Evolutionary conservation across 2,329 filamentous ascomycete species (phyloP).

Genomic region (Mycocentrospora acerina): DNA sequence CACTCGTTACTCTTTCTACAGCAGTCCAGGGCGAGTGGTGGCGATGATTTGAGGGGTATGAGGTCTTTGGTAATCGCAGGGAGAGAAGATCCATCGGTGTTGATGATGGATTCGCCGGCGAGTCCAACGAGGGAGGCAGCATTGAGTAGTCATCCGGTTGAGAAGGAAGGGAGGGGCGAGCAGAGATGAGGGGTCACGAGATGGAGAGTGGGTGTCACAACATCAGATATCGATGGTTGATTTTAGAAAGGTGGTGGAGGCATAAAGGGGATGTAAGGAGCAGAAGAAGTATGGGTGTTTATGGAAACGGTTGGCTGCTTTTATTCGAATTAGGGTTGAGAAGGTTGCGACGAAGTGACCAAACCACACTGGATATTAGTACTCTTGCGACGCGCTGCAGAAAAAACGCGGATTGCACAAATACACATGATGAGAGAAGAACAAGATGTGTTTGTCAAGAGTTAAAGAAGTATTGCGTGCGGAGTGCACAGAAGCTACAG

Average conservation of each 20-base stretch:
- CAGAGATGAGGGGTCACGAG: no score
- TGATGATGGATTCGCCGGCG: neutral
- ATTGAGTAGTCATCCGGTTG: constrained; percentile 11
- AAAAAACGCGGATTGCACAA: no score
- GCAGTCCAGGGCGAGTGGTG: neutral
- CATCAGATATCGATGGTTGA: no score
- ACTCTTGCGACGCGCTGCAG: neutral
- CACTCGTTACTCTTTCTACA: constrained; percentile 2
- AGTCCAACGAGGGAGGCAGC: constrained; percentile 9
- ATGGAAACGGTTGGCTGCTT: neutral
- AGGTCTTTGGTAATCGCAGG: neutral
- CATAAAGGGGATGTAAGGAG: neutral
- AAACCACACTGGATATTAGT: no score
- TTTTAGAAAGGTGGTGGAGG: neutral
- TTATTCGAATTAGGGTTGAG: no score
- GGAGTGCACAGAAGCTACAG: constrained; percentile 6
- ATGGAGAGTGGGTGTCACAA: no score
- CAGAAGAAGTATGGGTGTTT: neutral
- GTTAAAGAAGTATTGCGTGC: constrained; percentile 10
- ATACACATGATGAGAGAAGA: constrained; percentile 4
- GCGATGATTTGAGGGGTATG: neutral
- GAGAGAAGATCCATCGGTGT: neutral
- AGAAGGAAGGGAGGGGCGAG: no score
- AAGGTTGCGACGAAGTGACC: no score
- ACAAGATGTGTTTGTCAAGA: constrained; percentile 5